Percentiles rank a stretch among this genome's conserved stretches.
Evolutionary conservation across 805 yeast species (phyloP).

Genomic region (Monosporozyma yasuniensis): DNA sequence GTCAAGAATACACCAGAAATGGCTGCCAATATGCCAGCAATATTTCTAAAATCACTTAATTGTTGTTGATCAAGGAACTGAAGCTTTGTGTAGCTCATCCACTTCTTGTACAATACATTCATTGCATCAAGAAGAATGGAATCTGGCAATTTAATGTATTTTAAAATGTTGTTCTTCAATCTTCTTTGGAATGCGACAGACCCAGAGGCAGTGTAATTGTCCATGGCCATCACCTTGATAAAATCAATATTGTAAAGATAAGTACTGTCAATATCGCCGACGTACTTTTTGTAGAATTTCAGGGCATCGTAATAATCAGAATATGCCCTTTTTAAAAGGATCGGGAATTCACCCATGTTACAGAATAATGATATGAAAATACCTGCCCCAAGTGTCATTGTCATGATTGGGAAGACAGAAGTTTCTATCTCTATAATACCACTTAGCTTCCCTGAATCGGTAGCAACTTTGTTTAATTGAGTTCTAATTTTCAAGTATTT

Average conservation of each 20-base stretch:
- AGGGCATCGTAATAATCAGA: slow-evolving; percentile 8
- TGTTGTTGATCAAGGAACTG: slow-evolving; percentile 28
- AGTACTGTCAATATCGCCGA: slow-evolving; percentile 14
- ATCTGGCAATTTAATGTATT: slow-evolving; percentile 17
- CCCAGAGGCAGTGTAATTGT: slow-evolving; percentile 56
- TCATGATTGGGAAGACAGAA: slow-evolving; percentile 24
- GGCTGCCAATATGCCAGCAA: slow-evolving; percentile 63
- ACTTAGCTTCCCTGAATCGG: slow-evolving; percentile 16
- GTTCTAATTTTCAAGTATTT: slow-evolving; percentile 32
- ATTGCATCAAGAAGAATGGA: slow-evolving; percentile 24
- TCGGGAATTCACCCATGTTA: slow-evolving; percentile 9
- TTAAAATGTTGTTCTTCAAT: slow-evolving; percentile 37
- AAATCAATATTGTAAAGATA: slow-evolving; percentile 28
- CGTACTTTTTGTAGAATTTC: slow-evolving; percentile 19
- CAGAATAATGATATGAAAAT: slow-evolving; percentile 43
- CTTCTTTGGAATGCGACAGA: slow-evolving; percentile 64
- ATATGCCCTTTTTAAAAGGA: slow-evolving; percentile 7
- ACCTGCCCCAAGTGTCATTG: slow-evolving; percentile 39
- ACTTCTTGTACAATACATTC: slow-evolving; percentile 30
- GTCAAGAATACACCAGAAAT: slow-evolving; percentile 52
- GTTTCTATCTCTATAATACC: slow-evolving; percentile 17
- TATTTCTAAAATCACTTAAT: slow-evolving; percentile 46
- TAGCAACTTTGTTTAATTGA: slow-evolving; percentile 20
- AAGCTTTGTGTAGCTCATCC: slow-evolving; percentile 14
- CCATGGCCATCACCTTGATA: slow-evolving; percentile 39